Evolutionary conservation across 805 yeast species (phyloP).

Genomic region (Zygosaccharomyces siamensis): DNA sequence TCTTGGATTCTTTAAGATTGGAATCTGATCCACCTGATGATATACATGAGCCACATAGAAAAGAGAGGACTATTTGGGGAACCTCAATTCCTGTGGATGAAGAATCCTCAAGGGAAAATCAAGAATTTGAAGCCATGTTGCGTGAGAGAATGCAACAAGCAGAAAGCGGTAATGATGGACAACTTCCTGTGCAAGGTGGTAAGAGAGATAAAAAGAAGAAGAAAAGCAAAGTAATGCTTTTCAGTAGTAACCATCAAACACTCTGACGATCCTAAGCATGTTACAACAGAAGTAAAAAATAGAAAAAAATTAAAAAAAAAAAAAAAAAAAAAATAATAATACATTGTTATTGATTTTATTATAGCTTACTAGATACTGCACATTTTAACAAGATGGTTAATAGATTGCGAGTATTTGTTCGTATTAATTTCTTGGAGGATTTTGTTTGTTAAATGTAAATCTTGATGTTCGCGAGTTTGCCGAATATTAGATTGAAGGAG

Average conservation of each 20-base stretch:
- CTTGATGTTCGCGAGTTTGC: neutral
- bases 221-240: constrained; percentile 34
- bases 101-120: constrained; percentile 39
- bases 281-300: too few relatives aligned
- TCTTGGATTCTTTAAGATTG: neutral
- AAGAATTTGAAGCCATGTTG: constrained; percentile 48
- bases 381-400: neutral
- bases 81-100: constrained; percentile 42
- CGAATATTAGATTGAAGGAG: constrained; percentile 5
- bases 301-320: too few relatives aligned
- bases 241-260: constrained; percentile 23
- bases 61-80: constrained; percentile 70
- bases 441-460: neutral
- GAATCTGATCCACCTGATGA: constrained; percentile 12
- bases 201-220: constrained; percentile 44
- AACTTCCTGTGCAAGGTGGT: constrained; percentile 4
- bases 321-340: neutral
- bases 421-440: neutral
- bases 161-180: constrained; percentile 16
- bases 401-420: neutral
- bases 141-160: constrained; percentile 48
- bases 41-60: constrained; percentile 11
- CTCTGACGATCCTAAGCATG: constrained; percentile 3
- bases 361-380: neutral
- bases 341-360: neutral